A percentile compares a stretch with the other conserved stretches of the same genome.
Evolutionary conservation across 2,329 filamentous ascomycete genomes (phyloP).

Genomic region (Zalaria obscura): DNA sequence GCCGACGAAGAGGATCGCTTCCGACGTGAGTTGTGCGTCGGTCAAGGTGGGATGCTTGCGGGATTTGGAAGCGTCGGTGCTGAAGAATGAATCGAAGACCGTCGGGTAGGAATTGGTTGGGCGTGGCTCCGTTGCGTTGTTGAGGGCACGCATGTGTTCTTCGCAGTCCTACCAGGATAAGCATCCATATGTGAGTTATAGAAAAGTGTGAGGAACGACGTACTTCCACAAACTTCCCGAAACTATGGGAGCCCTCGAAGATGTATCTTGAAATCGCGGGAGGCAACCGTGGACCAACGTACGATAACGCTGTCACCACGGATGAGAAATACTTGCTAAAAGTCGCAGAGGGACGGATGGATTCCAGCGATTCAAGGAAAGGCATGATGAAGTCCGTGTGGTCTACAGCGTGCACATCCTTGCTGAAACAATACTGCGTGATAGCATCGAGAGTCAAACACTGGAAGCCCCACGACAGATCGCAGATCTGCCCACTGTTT

Average conservation of each 20-base stretch:
- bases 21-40: neutral
- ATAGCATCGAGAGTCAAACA: neutral
- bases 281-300: too few relatives aligned
- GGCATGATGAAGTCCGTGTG: neutral
- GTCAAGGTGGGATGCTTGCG: neutral
- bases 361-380: neutral
- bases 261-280: too few relatives aligned
- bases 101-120: neutral
- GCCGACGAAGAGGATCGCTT: neutral
- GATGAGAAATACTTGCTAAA: neutral
- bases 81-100: neutral
- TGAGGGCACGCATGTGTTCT: neutral
- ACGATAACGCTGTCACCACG: too few relatives aligned
- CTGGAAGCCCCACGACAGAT: neutral
- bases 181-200: too few relatives aligned
- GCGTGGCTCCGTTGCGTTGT: neutral
- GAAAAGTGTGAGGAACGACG: too few relatives aligned
- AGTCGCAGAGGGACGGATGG: neutral
- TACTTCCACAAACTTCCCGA: too few relatives aligned
- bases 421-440: neutral
- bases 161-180: neutral
- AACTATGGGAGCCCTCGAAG: too few relatives aligned
- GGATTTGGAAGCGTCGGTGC: neutral
- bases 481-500: neutral
- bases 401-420: neutral